Evolutionary conservation across 2,329 filamentous ascomycete genomes (phyloP).

Genomic region (Parafenestella ontariensis): DNA sequence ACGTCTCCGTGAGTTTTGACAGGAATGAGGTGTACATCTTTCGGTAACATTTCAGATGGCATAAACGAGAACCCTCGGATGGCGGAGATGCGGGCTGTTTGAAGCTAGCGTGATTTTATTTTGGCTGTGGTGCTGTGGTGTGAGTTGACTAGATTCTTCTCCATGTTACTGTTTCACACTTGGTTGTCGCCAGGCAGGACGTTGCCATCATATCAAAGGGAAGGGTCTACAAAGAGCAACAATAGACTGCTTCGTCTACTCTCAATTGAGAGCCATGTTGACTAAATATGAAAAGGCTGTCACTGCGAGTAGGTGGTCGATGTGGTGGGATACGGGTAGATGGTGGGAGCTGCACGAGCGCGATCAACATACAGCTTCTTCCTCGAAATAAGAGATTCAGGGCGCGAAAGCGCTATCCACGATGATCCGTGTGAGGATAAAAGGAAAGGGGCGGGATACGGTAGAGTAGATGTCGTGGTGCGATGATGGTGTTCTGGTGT

Average conservation of each 20-base stretch:
- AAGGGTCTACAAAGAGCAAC: neutral
- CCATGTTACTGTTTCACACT: neutral
- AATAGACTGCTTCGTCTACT: neutral
- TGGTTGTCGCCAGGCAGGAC: neutral
- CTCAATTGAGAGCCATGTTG: neutral
- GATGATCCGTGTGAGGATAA: neutral
- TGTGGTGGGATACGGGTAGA: neutral
- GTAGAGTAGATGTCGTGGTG: neutral
- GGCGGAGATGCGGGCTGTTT: neutral
- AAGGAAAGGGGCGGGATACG: neutral
- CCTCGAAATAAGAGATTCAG: neutral
- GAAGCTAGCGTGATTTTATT: neutral
- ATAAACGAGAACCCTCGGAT: neutral
- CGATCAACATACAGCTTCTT: neutral
- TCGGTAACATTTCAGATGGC: too few species aligned
- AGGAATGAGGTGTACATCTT: too few species aligned
- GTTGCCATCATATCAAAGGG: neutral
- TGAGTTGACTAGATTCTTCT: neutral
- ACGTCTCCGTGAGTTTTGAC: too few species aligned
- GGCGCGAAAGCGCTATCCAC: neutral
- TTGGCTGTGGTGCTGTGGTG: neutral
- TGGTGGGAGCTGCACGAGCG: neutral
- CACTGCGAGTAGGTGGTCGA: neutral
- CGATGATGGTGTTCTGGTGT: conserved; percentile 2
- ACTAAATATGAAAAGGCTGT: neutral